These are phyloP conservation scores for Lumnitzera littorea DNA, from an alignment of 345 rosid genomes.

Conservation along the genomic window DNA sequence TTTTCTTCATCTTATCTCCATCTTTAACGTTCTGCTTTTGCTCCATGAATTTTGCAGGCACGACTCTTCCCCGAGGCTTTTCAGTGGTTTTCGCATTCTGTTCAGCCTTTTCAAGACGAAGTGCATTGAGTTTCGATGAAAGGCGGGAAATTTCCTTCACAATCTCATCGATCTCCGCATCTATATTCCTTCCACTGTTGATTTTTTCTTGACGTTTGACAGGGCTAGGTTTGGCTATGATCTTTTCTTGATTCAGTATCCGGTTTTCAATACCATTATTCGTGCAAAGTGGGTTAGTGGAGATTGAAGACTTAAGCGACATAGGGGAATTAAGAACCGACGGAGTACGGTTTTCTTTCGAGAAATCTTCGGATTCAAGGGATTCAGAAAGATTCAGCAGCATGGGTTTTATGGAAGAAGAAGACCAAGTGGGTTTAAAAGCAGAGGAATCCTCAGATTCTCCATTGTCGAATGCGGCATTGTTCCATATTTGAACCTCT, in stretches of 20 bases:
- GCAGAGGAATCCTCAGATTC: slow-evolving; percentile 34
- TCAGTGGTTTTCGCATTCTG: slow-evolving; percentile 31
- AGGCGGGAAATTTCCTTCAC: slow-evolving; percentile 68
- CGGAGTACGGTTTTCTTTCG: slow-evolving; percentile 53
- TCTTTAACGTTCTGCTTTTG: slow-evolving; percentile 35
- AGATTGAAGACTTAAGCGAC: slow-evolving; percentile 13
- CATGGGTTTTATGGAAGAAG: slow-evolving; percentile 17
- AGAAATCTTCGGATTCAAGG: slow-evolving; percentile 45
- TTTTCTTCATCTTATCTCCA: slow-evolving; percentile 11
- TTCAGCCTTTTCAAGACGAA: slow-evolving; percentile 64
- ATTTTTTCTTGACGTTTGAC: slow-evolving; percentile 10
- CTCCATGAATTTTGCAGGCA: slow-evolving; percentile 81
- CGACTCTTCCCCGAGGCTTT: slow-evolving; percentile 39
- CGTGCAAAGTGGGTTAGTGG: slow-evolving; percentile 25
- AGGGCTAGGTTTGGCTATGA: too few relatives aligned
- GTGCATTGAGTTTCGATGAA: slow-evolving; percentile 62
- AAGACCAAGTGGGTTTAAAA: slow-evolving; percentile 41
- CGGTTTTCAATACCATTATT: slow-evolving; percentile 15
- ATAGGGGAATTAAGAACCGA: slow-evolving; percentile 20
- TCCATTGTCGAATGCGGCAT: slow-evolving; percentile 80
- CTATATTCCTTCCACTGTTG: slow-evolving; percentile 44
- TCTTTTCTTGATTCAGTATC: slow-evolving; percentile 20
- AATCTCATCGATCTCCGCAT: slow-evolving; percentile 68
- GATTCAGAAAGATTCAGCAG: slow-evolving; percentile 31
- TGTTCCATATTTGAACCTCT: slow-evolving; percentile 85